Evolutionary conservation across 495 filamentous ascomycete genomes (phyloP).

Genomic region (Penicillium parvum): DNA sequence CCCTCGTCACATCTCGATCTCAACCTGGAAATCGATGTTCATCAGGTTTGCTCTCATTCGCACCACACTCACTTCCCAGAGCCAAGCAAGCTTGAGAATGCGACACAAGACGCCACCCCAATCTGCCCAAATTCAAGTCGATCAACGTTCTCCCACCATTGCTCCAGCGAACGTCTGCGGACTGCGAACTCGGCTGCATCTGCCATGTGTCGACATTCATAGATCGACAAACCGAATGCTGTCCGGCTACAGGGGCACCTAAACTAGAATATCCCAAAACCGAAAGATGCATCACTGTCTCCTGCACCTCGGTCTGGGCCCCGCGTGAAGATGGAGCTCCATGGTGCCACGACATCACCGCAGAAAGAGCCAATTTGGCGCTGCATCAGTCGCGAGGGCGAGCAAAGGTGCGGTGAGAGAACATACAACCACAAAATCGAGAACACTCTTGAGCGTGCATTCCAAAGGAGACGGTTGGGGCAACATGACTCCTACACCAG

Average conservation of each 20-base stretch:
- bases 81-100: not conserved
- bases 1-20: constrained; percentile 4
- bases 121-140: no score
- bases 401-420: constrained; percentile 12
- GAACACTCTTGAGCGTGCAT: no score
- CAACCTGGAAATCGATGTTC: not conserved
- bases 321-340: constrained; percentile 17
- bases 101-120: no score
- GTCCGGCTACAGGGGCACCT: no score
- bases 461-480: no score
- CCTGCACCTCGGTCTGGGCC: constrained; percentile 19
- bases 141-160: not conserved
- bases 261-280: constrained; percentile 15
- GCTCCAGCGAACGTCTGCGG: no score
- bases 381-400: constrained; percentile 12
- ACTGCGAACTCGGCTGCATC: constrained; percentile 7
- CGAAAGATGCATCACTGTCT: constrained; percentile 17
- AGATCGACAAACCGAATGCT: not conserved
- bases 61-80: not conserved
- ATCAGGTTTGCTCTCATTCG: not conserved
- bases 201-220: constrained; percentile 17
- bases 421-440: no score
- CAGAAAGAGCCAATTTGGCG: constrained; percentile 26
- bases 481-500: not conserved
- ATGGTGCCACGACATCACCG: constrained; percentile 42